Conservation (phyloP, 495 filamentous ascomycete genomes). For the Neurospora sp. region DNA sequence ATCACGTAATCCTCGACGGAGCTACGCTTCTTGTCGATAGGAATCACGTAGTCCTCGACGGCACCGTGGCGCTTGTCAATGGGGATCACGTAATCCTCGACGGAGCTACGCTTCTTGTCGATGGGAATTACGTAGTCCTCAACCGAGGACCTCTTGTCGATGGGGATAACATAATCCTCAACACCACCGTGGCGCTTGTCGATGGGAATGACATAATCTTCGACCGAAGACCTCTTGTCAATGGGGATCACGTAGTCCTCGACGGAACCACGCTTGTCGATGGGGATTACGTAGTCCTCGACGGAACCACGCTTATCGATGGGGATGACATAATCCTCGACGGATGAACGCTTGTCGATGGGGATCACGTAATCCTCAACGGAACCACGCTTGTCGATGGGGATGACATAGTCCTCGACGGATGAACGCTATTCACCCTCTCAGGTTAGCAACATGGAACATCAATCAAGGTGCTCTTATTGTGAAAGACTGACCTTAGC, state of each 20-base stretch:
- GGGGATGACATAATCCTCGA: not conserved
- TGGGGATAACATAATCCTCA: not conserved
- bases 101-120: not conserved
- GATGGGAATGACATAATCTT: not conserved
- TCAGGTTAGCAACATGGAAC: not conserved
- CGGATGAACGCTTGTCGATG: not conserved
- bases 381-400: not conserved
- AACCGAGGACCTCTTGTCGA: not conserved
- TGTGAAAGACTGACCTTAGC: not conserved
- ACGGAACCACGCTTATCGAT: not conserved
- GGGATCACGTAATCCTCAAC: not conserved
- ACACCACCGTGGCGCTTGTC: not conserved
- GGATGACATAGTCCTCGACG: not conserved
- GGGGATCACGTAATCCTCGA: not conserved
- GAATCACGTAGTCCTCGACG: not conserved
- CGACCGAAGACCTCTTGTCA: not conserved
- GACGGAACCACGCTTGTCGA: not conserved
- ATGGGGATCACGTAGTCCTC: constrained; percentile 1
- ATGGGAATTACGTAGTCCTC: not conserved
- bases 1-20: not conserved
- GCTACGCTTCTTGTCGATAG: not conserved
- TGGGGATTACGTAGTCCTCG: not conserved
- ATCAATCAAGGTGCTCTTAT: not conserved
- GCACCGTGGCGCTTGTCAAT: not conserved
- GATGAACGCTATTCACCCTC: not conserved